phyloP scores from a whole-genome alignment of 2,329 filamentous ascomycete genomes.

The Pestalotiopsis sp. region DNA sequence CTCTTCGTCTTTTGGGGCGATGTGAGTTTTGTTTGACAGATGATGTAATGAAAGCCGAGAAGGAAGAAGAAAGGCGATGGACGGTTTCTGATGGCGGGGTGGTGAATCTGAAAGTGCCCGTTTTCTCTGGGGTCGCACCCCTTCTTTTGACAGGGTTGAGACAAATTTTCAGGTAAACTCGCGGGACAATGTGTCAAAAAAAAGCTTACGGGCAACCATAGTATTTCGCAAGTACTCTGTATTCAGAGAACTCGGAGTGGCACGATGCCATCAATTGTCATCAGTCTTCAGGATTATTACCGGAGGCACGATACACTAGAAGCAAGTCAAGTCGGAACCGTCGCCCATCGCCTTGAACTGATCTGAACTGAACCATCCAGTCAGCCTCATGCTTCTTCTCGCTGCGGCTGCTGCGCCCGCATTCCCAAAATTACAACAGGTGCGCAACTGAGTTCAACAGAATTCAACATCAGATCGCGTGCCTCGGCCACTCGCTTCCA shows the following conservation, averaged over 20 bases:
- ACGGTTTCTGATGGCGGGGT: background rate
- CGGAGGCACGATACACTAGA: background rate
- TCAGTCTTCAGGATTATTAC: too few species aligned
- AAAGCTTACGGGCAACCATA: background rate
- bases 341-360: background rate
- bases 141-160: background rate
- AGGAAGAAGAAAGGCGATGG: background rate
- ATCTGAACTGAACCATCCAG: background rate
- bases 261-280: too few species aligned
- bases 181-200: background rate
- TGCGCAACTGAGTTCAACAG: background rate
- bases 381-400: background rate
- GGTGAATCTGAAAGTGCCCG: background rate
- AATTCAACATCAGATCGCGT: background rate
- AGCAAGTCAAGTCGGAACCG: background rate
- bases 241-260: too few species aligned
- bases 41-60: background rate
- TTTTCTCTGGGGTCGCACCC: background rate
- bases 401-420: background rate
- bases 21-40: background rate
- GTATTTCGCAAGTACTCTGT: too few species aligned
- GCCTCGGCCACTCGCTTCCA: background rate
- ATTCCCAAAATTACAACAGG: background rate
- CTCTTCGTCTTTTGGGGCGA: background rate
- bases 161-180: background rate